Conservation (phyloP, 495 filamentous ascomycete genomes). For the Podospora pseudoanserina region DNA sequence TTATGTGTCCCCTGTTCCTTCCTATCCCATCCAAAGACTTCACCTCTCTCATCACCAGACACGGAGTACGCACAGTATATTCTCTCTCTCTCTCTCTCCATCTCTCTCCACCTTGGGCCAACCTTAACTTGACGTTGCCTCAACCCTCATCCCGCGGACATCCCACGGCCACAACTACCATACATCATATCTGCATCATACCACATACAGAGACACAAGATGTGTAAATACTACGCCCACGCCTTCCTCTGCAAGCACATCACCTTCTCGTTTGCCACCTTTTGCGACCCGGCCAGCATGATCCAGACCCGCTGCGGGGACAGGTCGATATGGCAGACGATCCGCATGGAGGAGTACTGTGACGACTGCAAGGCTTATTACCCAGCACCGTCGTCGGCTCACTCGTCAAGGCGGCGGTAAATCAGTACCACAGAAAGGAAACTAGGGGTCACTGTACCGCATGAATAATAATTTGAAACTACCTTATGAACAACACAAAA, state of each 20-base stretch:
- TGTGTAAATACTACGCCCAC: slow-evolving; percentile 38
- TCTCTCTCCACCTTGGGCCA: background rate
- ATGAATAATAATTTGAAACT: too few relatives aligned
- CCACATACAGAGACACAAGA: slow-evolving; percentile 14
- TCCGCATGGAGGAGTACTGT: slow-evolving; percentile 28
- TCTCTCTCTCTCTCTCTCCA: background rate
- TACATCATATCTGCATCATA: background rate
- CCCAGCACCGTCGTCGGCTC: background rate
- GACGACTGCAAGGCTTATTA: slow-evolving; percentile 24
- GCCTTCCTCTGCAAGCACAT: slow-evolving; percentile 30
- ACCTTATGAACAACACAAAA: background rate
- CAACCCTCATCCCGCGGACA: too few relatives aligned
- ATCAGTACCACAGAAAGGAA: too few relatives aligned
- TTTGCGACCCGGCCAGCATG: slow-evolving; percentile 28
- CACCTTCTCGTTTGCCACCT: slow-evolving; percentile 26
- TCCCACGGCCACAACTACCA: background rate
- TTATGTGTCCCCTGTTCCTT: background rate
- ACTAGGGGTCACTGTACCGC: too few relatives aligned
- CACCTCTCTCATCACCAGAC: background rate
- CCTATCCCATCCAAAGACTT: background rate
- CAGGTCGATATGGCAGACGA: slow-evolving; percentile 32
- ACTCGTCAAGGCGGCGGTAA: background rate
- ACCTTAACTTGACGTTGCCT: background rate
- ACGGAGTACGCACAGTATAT: background rate
- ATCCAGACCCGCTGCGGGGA: slow-evolving; percentile 32